Evolutionary conservation across 306 rosid genomes (phyloP).

Genomic region (Dicorynia guianensis): DNA sequence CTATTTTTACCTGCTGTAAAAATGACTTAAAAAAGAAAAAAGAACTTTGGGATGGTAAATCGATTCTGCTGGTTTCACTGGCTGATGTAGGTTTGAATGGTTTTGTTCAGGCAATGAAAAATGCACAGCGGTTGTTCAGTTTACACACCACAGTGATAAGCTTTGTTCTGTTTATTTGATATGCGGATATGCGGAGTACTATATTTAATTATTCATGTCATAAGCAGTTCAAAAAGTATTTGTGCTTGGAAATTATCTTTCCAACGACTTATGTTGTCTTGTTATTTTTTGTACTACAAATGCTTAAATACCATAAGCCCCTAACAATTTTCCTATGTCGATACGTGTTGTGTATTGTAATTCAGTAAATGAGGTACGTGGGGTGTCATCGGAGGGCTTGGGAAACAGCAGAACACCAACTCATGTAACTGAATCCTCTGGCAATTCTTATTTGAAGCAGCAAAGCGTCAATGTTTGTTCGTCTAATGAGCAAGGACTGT

Average conservation of each 20-base stretch:
- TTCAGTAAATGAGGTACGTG: constrained; percentile 51
- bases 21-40: neutral
- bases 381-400: constrained; percentile 42
- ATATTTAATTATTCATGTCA: neutral
- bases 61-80: neutral
- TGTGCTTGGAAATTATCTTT: no score
- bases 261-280: neutral
- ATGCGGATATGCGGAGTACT: neutral
- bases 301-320: neutral
- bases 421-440: constrained; percentile 35
- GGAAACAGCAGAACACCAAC: constrained; percentile 44
- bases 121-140: constrained; percentile 1
- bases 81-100: neutral
- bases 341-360: constrained; percentile 26
- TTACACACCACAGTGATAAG: neutral
- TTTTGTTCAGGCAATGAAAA: constrained; percentile 12
- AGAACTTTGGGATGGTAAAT: neutral
- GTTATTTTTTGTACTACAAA: neutral
- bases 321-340: constrained; percentile 14
- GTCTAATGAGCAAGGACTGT: constrained; percentile 41
- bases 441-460: constrained; percentile 50
- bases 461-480: constrained; percentile 34
- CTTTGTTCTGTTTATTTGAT: neutral
- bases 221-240: neutral
- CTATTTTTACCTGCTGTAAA: neutral